Percentiles rank a stretch among this genome's conserved stretches.
phyloP scores from a whole-genome alignment of 2,329 filamentous ascomycete genomes.

The Coniella vitis region DNA sequence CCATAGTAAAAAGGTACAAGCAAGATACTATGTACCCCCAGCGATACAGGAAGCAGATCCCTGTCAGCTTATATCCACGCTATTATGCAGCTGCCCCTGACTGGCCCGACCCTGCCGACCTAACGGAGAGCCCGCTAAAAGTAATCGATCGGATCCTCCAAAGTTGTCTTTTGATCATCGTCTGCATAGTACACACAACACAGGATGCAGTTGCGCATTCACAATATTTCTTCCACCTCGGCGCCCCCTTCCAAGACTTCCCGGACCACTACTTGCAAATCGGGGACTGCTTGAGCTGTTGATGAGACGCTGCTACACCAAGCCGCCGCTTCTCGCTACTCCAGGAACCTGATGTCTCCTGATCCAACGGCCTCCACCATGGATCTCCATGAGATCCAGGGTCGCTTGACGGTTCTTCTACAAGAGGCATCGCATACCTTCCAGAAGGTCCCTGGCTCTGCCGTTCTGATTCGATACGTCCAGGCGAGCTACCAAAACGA shows the following conservation, averaged over 20 bases:
- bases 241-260: too few relatives aligned
- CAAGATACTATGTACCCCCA: too few relatives aligned
- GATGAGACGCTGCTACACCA: too few relatives aligned
- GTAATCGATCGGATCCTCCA: neutral
- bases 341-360: neutral
- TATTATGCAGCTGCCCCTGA: constrained; percentile 2
- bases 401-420: constrained; percentile 44
- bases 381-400: constrained; percentile 58
- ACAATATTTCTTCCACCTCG: too few relatives aligned
- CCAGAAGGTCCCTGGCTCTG: constrained; percentile 87
- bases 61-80: neutral
- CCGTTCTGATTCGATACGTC: constrained; percentile 91
- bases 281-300: too few relatives aligned
- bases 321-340: too few relatives aligned
- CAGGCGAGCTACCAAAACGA: constrained; percentile 97
- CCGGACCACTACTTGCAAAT: too few relatives aligned
- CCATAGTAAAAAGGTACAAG: too few relatives aligned
- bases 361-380: constrained; percentile 30
- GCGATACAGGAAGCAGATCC: constrained; percentile 8
- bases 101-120: neutral
- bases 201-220: too few relatives aligned
- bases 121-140: neutral
- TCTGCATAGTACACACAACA: too few relatives aligned
- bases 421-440: constrained; percentile 58
- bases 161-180: neutral